Conservation (phyloP, 2,329 filamentous ascomycete genomes). For the Escovopsis sp. region DNA sequence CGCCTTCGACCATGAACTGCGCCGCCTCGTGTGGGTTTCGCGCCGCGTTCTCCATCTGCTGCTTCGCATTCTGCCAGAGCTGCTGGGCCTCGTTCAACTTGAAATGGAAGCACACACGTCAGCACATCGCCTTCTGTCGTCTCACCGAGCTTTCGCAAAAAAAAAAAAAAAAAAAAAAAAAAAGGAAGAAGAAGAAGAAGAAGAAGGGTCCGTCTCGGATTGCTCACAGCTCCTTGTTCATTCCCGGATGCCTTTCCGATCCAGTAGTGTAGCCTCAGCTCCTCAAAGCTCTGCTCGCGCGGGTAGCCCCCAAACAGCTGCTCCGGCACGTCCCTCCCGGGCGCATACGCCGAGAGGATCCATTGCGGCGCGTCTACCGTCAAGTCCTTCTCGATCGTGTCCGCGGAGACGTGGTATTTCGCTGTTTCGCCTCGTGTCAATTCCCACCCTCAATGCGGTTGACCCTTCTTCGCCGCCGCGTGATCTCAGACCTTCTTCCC, state of each 20-base stretch:
- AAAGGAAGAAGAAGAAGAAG: too few species aligned
- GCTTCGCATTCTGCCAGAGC: slow-evolving; percentile 48
- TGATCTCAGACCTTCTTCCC: not conserved
- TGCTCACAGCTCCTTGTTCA: slow-evolving; percentile 34
- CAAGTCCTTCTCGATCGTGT: slow-evolving; percentile 51
- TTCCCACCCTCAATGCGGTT: not conserved
- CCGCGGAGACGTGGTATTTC: slow-evolving; percentile 39
- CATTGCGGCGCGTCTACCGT: slow-evolving; percentile 61
- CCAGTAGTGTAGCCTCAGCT: slow-evolving; percentile 65
- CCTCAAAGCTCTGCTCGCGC: slow-evolving; percentile 78
- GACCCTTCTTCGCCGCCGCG: not conserved
- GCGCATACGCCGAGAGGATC: slow-evolving; percentile 77
- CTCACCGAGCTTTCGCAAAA: too few species aligned
- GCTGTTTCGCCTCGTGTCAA: slow-evolving; percentile 5
- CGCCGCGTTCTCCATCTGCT: slow-evolving; percentile 59
- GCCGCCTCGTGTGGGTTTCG: slow-evolving; percentile 58
- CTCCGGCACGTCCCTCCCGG: slow-evolving; percentile 58
- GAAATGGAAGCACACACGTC: not conserved
- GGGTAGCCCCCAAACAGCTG: slow-evolving; percentile 70
- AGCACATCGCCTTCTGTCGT: too few species aligned
- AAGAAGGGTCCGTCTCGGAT: not conserved
- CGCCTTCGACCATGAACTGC: slow-evolving; percentile 50
- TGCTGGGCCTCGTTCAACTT: slow-evolving; percentile 46
- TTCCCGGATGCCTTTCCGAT: slow-evolving; percentile 45
- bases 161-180: not conserved